Base-by-base conservation (phyloP, 2,329 filamentous ascomycete species). In the Apiospora phragmitis region DNA sequence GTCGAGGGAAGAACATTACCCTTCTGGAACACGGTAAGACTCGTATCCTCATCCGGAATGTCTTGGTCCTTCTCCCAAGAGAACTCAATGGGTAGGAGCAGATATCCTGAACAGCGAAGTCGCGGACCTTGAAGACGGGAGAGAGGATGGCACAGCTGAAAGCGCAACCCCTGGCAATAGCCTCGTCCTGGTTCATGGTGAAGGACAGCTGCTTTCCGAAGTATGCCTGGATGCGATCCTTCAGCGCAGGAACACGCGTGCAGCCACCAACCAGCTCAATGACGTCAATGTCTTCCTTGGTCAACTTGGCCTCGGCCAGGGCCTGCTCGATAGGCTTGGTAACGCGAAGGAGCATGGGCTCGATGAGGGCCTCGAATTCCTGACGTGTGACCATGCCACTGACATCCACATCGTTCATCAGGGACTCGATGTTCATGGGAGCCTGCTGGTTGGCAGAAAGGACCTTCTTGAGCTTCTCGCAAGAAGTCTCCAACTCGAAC, bases 51-150 rank as follows among this genome's bases (percentile, higher is more conserved):
- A 78, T 99, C 96, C 35, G 96, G 96, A 77, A 99, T 99, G 79
- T 99, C 96, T 72, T 94, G 91, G 35, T 95, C 97, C 88, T 98
- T 97, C 87, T 99, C 96, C 96, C 96, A 99, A 69, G 92, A 93
- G 83, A 99, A 99, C 82, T 99, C 95, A 81, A 99, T 97, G 96
- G 96, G 86, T 98, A 99, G 87, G 92, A 94, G 84, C 97, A 94
- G 78, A 98, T 95, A 83, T 99, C 96, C 88, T 98, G 94, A 72
- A 98, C 92, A 76, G 94, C 91, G 84, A 99, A 99, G 86, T 99
- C 96, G 79, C 96, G 94, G 80, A 99, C 96, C 81, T 95, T 94
- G 92, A 99, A 98, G 75, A 97, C 93, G 65, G 96, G 96, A 0
- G 96, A 98, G 70, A 98, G 91, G 77, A 98, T 98, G 78, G 96